Base-by-base conservation (phyloP, 1,284 basidiomycete species). In the Flammula alnicola region DNA sequence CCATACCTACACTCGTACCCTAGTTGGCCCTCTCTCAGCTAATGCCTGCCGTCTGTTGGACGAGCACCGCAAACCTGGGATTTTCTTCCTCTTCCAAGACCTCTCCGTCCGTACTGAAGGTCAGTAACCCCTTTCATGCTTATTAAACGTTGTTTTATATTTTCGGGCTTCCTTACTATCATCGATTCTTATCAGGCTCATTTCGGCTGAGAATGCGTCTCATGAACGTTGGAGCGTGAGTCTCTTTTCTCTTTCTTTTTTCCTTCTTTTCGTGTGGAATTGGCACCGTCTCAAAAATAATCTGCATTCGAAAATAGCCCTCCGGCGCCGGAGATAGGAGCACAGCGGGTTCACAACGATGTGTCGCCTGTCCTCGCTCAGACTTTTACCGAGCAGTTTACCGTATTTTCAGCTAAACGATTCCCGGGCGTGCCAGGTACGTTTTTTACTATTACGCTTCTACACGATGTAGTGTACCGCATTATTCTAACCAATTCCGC, bases 341-440 rank as follows among this genome's bases (percentile, higher is more conserved):
- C 85, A n/a, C 63, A 68, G 37, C 73, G 76, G 43, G 80, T 88
- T 49, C 82, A 86, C 71, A 86, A 76, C 35, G 76, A 78, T 49
- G 63, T 80, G 47, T 85, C 85, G 38, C 85, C 86, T 17, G 83
- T 94, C 4, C 79, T 95, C 14, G 91, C 93, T 6, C 86, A 93
- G 65, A 83, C 86, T 3, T 93, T 88, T 65, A 92, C 91, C 39
- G 84, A 92, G n/a, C 76, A 84, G 14, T 96, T 97, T 64, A 82
- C 84, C n/a, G 95, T 96, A 1, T 95, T 80, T 69, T 93, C 92
- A 3, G 92, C 92, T 26, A 96, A 96, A 71, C 82, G 90, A 27
- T 96, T 95, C 73, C 93, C 94, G 29, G 93, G 93, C 36, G 93
- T 95, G 26, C 89, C 91, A 73, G 87, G 90, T 91, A 68, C 61